Conservation (phyloP, 305 asterid species). For the Fraxinus xanthoxyloides region DNA sequence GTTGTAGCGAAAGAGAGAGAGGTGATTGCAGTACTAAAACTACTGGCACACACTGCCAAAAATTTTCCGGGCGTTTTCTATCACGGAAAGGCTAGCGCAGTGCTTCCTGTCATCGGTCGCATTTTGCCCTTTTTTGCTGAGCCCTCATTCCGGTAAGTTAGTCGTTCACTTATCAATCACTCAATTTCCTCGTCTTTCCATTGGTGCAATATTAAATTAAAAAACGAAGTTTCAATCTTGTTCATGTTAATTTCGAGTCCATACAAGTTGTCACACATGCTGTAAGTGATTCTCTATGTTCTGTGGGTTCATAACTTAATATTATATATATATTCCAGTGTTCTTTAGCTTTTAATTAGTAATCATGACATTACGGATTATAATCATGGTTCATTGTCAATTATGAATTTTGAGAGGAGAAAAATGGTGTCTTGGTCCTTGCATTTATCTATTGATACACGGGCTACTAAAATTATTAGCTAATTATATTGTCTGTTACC, state of each 20-base stretch:
- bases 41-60: constrained; percentile 70
- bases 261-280: neutral
- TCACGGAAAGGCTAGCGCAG: constrained; percentile 74
- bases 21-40: constrained; percentile 69
- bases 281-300: neutral
- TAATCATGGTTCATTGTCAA: neutral
- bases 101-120: constrained; percentile 76
- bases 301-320: constrained; percentile 2
- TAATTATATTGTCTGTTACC: neutral
- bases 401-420: neutral
- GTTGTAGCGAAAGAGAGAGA: constrained; percentile 72
- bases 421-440: neutral
- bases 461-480: neutral
- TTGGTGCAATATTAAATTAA: neutral
- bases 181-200: neutral
- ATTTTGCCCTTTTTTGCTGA: constrained; percentile 69
- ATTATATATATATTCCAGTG: no score
- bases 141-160: constrained; percentile 60
- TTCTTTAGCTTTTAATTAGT: neutral
- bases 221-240: neutral
- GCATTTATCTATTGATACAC: neutral
- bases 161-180: constrained; percentile 8
- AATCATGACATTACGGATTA: neutral
- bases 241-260: neutral
- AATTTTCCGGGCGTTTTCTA: constrained; percentile 75